phyloP scores from a whole-genome alignment of 1,284 basidiomycete genomes.

The Ceratorhiza oryzae-sativae region DNA sequence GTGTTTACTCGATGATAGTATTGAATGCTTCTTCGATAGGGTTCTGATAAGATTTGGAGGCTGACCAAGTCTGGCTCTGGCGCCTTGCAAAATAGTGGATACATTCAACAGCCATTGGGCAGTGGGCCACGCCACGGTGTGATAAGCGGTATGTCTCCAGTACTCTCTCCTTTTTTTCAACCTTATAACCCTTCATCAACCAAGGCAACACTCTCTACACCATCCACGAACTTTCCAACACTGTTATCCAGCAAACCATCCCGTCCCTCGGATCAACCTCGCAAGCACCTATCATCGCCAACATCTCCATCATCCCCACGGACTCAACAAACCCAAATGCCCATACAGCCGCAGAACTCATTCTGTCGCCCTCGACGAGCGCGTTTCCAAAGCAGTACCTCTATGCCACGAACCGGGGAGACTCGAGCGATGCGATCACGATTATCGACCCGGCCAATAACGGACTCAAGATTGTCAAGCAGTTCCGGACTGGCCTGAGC shows the following conservation, averaged over 20 bases:
- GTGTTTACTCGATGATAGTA: neutral
- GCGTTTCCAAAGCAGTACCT: conserved; percentile 34
- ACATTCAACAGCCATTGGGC: conserved; percentile 65
- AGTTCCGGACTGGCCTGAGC: conserved; percentile 67
- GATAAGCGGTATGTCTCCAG: conserved; percentile 54
- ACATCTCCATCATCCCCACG: conserved; percentile 36
- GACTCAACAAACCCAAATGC: conserved; percentile 32
- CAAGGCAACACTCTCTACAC: conserved; percentile 36
- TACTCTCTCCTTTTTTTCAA: too few relatives aligned
- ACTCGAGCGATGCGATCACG: too few relatives aligned
- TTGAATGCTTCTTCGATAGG: conserved; percentile 26
- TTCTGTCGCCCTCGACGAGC: conserved; percentile 31
- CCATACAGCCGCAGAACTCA: conserved; percentile 32
- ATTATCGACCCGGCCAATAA: conserved; percentile 6
- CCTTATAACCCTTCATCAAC: too few relatives aligned
- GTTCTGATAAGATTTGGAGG: conserved; percentile 44
- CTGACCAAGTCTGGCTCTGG: too few relatives aligned
- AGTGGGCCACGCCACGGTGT: conserved; percentile 73
- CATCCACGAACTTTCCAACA: conserved; percentile 41
- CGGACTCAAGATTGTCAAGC: conserved; percentile 54
- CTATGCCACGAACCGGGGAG: conserved; percentile 39
- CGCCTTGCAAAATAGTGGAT: conserved; percentile 62
- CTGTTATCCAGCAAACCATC: conserved; percentile 40
- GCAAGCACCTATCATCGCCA: conserved; percentile 11
- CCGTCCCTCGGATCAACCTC: conserved; percentile 26